Conservation (phyloP, 345 rosid species). For the Gossypium stocksii region DNA sequence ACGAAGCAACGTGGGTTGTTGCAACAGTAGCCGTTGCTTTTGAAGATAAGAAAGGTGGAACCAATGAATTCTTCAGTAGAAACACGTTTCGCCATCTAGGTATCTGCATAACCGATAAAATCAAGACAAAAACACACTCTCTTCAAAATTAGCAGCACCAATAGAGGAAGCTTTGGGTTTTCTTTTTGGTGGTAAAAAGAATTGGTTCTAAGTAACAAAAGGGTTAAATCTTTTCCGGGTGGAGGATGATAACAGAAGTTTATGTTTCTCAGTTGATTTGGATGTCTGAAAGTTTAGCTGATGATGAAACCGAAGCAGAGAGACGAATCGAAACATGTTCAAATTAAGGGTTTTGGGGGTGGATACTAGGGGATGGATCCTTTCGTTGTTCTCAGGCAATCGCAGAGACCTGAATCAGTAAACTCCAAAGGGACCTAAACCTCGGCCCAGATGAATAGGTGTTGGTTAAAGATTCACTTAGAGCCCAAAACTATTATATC, state of each 20-base stretch:
- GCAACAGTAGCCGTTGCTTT: conserved; percentile 15
- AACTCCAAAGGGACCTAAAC: no score
- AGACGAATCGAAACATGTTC: no score
- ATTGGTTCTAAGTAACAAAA: neutral
- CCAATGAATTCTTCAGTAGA: conserved; percentile 27
- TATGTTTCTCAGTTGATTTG: neutral
- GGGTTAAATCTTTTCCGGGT: no score
- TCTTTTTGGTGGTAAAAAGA: neutral
- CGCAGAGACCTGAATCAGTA: no score
- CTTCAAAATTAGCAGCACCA: neutral
- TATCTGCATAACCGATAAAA: conserved; percentile 35
- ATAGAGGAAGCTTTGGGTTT: neutral
- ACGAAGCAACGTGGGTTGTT: conserved; percentile 23
- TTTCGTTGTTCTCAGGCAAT: no score
- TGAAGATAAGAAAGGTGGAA: conserved; percentile 21
- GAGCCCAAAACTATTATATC: no score
- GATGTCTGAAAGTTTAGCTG: neutral
- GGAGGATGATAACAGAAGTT: neutral
- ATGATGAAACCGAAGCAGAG: no score
- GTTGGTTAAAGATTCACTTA: no score
- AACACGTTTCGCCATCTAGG: conserved; percentile 53
- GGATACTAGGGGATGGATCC: no score
- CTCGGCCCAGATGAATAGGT: no score
- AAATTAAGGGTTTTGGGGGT: no score
- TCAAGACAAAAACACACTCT: neutral